These are phyloP conservation scores for Rhytidiadelphus loreus DNA, from an alignment of 225 moss, liverwort and hornwort genomes.

Conservation along the genomic window DNA sequence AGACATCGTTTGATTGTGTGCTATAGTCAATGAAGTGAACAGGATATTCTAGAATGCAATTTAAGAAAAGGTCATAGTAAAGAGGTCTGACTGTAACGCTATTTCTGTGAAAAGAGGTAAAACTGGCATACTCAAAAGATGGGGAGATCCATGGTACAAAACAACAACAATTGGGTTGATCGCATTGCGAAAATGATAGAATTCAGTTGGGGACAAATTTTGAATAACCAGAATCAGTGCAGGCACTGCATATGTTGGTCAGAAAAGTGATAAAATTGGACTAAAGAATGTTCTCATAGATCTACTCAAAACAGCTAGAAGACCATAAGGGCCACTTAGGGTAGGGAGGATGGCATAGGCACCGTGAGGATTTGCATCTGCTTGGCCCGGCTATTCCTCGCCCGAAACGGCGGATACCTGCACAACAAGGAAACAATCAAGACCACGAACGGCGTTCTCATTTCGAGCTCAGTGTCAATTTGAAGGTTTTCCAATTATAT, in stretches of 20 bases:
- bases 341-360: not conserved
- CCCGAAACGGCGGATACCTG: slow-evolving; percentile 82
- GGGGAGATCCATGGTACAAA: not conserved
- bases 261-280: not conserved
- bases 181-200: not conserved
- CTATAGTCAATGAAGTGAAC: too few species aligned
- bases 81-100: not conserved
- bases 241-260: not conserved
- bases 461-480: not conserved
- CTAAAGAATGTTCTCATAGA: not conserved
- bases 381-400: slow-evolving; percentile 57
- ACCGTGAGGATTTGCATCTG: slow-evolving; percentile 61
- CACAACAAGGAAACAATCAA: not conserved
- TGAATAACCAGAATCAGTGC: not conserved
- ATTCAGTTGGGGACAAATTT: not conserved
- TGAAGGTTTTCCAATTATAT: not conserved
- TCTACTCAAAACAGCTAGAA: not conserved
- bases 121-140: not conserved
- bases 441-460: not conserved
- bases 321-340: not conserved
- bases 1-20: not conserved
- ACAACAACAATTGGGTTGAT: not conserved
- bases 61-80: not conserved
- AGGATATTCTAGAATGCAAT: not conserved
- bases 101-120: not conserved